Evolutionary conservation across 495 filamentous ascomycete genomes (phyloP).

Genomic region (Penicillium turbatum): DNA sequence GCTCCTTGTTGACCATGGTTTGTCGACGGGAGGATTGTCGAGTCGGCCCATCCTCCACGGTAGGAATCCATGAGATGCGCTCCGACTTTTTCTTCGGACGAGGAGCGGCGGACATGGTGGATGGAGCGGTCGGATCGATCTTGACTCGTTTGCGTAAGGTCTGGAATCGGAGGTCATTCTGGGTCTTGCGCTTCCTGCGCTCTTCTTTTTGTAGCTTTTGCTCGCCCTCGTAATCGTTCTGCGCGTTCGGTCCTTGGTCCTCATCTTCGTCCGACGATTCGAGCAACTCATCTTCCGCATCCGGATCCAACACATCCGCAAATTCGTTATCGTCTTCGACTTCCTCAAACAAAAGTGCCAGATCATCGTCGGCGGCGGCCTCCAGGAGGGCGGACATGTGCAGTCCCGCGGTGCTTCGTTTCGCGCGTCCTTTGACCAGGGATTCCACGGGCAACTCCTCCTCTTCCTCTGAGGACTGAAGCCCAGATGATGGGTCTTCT

Average conservation of each 20-base stretch:
- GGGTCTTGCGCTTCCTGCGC: slow-evolving; percentile 71
- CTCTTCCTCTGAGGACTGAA: slow-evolving; percentile 35
- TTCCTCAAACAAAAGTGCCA: slow-evolving; percentile 78
- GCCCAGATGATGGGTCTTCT: slow-evolving; percentile 27
- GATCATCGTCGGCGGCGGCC: slow-evolving; percentile 70
- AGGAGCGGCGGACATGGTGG: slow-evolving; percentile 44
- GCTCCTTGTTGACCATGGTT: slow-evolving; percentile 79
- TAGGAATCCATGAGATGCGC: slow-evolving; percentile 81
- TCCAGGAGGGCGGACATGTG: slow-evolving; percentile 76
- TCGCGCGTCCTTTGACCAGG: slow-evolving; percentile 70
- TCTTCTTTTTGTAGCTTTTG: slow-evolving; percentile 65
- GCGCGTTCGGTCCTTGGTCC: slow-evolving; percentile 64
- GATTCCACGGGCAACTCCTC: slow-evolving; percentile 57
- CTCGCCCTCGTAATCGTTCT: slow-evolving; percentile 54
- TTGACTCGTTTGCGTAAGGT: slow-evolving; percentile 58
- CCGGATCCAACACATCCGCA: slow-evolving; percentile 60
- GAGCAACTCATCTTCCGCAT: slow-evolving; percentile 70
- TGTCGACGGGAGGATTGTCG: slow-evolving; percentile 78
- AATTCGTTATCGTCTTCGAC: slow-evolving; percentile 84
- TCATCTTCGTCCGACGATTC: slow-evolving; percentile 76
- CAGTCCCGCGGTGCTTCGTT: slow-evolving; percentile 81
- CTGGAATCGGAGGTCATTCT: slow-evolving; percentile 49
- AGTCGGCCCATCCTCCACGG: slow-evolving; percentile 69
- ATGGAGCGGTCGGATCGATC: slow-evolving; percentile 55
- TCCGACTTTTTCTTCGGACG: slow-evolving; percentile 92